These are phyloP conservation scores for Cutaneotrichosporon spelunceum DNA, from an alignment of 1,284 basidiomycete species.

Conservation along the genomic window DNA sequence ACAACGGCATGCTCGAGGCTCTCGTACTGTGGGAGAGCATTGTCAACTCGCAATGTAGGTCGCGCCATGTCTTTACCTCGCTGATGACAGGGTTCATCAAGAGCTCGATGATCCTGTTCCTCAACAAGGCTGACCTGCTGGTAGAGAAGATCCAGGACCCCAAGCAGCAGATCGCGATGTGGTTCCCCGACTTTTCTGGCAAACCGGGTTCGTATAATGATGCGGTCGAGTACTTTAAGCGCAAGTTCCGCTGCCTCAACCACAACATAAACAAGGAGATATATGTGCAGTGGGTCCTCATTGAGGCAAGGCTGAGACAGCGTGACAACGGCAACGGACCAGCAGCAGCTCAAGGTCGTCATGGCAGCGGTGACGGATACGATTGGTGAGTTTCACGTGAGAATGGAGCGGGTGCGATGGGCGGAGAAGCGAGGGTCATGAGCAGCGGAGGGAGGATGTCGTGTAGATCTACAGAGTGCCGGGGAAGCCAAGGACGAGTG, in stretches of 20 bases:
- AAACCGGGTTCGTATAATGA: constrained; percentile 53
- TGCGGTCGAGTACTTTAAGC: constrained; percentile 74
- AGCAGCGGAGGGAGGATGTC: neutral
- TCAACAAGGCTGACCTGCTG: constrained; percentile 89
- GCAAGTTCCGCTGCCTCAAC: constrained; percentile 74
- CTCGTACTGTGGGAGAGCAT: constrained; percentile 94
- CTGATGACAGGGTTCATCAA: constrained; percentile 70
- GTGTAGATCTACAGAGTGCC: neutral
- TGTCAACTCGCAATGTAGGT: constrained; percentile 66
- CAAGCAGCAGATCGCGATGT: constrained; percentile 74
- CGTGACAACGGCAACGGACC: constrained; percentile 90
- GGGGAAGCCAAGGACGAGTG: neutral
- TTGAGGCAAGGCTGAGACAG: constrained; percentile 52
- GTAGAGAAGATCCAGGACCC: constrained; percentile 66
- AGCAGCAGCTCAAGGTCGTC: constrained; percentile 81
- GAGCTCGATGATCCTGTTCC: constrained; percentile 86
- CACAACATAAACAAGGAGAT: constrained; percentile 85
- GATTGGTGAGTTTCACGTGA: constrained; percentile 17
- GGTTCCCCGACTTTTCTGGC: constrained; percentile 72
- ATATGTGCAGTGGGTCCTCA: constrained; percentile 72
- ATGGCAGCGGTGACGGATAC: constrained; percentile 69
- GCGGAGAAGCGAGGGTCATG: neutral
- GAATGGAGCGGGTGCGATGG: neutral
- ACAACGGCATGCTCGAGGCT: constrained; percentile 98
- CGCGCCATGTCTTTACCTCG: neutral